Percentiles rank a stretch among this genome's conserved stretches.
phyloP scores from a whole-genome alignment of 352 stramenopile species.

The Phytophthora colocasiae region DNA sequence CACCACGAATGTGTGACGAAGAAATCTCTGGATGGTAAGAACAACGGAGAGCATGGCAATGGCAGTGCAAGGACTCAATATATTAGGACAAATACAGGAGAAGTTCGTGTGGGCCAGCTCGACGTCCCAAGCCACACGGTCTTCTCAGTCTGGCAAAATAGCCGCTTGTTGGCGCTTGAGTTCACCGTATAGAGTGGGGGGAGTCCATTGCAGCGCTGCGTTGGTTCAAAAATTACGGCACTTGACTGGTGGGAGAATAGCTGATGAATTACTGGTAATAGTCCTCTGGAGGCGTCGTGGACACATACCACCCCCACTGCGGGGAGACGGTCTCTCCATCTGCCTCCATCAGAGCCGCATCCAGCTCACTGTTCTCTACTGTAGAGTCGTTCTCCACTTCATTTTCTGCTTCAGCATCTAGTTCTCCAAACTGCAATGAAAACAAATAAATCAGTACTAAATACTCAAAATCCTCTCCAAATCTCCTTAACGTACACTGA shows the following conservation, averaged over 20 bases:
- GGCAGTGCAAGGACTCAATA: conserved; percentile 32
- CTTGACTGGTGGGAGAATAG: conserved; percentile 12
- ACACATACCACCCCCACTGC: conserved; percentile 88
- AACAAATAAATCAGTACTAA: conserved; percentile 11
- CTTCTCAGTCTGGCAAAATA: conserved; percentile 24
- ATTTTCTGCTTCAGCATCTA: conserved; percentile 36
- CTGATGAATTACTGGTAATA: conserved; percentile 52
- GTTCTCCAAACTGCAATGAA: conserved; percentile 40
- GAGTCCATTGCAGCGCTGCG: conserved; percentile 29
- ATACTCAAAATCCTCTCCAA: neutral
- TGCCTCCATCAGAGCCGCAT: conserved; percentile 34
- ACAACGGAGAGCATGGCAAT: neutral
- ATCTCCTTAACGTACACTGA: conserved; percentile 39
- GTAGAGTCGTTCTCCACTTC: conserved; percentile 12
- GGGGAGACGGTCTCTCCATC: conserved; percentile 61
- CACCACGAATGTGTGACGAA: neutral
- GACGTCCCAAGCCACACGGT: neutral
- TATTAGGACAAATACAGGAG: conserved; percentile 36
- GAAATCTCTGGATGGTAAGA: neutral
- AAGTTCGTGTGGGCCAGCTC: conserved; percentile 2
- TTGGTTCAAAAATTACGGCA: conserved; percentile 37
- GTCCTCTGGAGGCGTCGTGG: conserved; percentile 78
- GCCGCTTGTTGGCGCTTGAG: conserved; percentile 14
- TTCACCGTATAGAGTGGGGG: conserved; percentile 12
- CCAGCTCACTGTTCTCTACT: conserved; percentile 24